A percentile compares a stretch with the other conserved stretches of the same genome.
phyloP scores from a whole-genome alignment of 768 basidiomycete species.

The Lactifluus echinatus region DNA sequence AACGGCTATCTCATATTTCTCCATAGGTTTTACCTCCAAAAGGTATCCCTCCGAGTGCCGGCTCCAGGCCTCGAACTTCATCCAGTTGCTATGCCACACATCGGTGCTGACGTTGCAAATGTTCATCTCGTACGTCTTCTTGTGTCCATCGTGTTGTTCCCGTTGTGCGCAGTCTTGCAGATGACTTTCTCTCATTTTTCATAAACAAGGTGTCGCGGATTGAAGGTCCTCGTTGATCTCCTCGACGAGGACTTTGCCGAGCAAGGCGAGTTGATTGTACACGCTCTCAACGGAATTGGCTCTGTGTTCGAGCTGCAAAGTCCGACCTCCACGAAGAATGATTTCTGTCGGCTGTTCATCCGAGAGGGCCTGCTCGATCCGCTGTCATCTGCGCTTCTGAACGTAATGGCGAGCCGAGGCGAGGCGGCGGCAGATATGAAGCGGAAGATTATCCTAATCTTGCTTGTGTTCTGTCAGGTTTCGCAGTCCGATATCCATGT shows the following conservation, averaged over 20 bases:
- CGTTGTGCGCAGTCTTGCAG: neutral
- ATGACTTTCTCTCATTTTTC: neutral
- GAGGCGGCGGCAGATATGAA: constrained; percentile 65
- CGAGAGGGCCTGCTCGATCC: constrained; percentile 93
- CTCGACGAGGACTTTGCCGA: constrained; percentile 94
- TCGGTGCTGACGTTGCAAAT: constrained; percentile 93
- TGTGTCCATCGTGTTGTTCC: neutral
- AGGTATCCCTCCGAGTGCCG: constrained; percentile 90
- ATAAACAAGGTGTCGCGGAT: constrained; percentile 71
- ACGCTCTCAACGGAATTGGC: constrained; percentile 89
- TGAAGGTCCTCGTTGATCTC: constrained; percentile 90
- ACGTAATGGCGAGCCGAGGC: constrained; percentile 73
- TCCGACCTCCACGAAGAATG: constrained; percentile 86
- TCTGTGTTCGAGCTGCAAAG: constrained; percentile 95
- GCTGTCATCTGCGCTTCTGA: constrained; percentile 78
- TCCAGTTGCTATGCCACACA: constrained; percentile 83
- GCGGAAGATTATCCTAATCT: constrained; percentile 80
- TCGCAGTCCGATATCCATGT: constrained; percentile 95
- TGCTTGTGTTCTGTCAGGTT: constrained; percentile 89
- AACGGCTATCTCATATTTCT: neutral
- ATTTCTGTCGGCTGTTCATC: constrained; percentile 98
- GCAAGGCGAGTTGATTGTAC: constrained; percentile 83
- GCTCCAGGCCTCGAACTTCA: constrained; percentile 91
- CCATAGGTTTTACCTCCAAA: constrained; percentile 83
- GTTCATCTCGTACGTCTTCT: constrained; percentile 92